A percentile compares a stretch with the other conserved stretches of the same genome.
Conservation (phyloP, 257 asterid species). For the Primulina tabacum region DNA sequence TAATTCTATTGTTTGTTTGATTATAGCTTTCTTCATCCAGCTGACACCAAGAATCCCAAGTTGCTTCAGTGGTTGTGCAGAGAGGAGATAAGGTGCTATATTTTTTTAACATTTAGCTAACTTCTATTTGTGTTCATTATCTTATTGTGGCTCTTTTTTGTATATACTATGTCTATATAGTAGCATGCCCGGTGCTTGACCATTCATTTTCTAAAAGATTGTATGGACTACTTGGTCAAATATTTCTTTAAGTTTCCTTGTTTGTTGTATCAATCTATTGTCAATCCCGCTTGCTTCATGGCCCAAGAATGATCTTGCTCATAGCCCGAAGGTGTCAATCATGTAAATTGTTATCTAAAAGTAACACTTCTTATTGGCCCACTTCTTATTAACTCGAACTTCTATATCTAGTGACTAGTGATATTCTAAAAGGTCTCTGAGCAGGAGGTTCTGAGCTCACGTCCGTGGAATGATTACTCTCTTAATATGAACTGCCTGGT, state of each 20-base stretch:
- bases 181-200: not conserved
- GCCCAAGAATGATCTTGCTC: not conserved
- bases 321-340: not conserved
- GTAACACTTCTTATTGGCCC: not conserved
- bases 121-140: conserved; percentile 12
- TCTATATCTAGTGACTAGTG: not conserved
- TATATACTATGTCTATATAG: too few species aligned
- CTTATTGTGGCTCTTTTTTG: conserved; percentile 6
- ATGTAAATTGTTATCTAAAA: not conserved
- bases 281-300: not conserved
- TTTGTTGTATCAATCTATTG: not conserved
- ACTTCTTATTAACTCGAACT: not conserved
- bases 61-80: conserved; percentile 80
- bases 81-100: conserved; percentile 84
- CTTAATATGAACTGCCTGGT: not conserved
- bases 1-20: conserved; percentile 20
- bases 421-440: too few species aligned
- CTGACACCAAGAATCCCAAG: conserved; percentile 74
- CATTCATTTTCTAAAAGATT: not conserved
- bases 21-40: conserved; percentile 89
- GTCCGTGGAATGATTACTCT: not conserved
- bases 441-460: not conserved
- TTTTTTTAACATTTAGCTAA: conserved; percentile 21
- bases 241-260: too few species aligned
- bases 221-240: not conserved